phyloP scores from a whole-genome alignment of 208 protist species.

The Angomonas deanei region DNA sequence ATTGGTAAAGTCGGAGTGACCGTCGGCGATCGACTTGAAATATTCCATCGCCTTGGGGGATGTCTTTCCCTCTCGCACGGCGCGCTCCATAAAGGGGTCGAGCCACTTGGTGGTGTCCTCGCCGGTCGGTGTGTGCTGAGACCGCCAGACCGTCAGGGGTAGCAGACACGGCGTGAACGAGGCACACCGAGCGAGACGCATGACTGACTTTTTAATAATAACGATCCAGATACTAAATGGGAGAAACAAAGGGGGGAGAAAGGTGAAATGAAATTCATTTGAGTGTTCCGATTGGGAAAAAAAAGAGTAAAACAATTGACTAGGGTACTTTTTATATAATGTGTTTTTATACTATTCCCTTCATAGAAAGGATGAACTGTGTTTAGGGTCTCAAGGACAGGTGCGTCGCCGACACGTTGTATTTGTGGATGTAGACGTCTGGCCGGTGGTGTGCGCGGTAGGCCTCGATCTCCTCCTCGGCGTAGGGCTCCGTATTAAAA shows the following conservation, averaged over 20 bases:
- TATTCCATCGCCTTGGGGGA: constrained; percentile 46
- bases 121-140: constrained; percentile 1
- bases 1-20: constrained; percentile 47
- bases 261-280: neutral
- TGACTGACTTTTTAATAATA: too few species aligned
- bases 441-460: constrained; percentile 73
- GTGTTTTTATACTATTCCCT: neutral
- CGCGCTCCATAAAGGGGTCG: constrained; percentile 19
- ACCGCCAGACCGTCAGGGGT: too few species aligned
- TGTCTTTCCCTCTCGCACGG: constrained; percentile 39
- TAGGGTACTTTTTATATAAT: neutral
- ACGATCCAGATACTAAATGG: neutral
- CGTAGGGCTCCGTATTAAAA: constrained; percentile 78
- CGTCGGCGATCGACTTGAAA: constrained; percentile 59
- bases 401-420: constrained; percentile 85
- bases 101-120: constrained; percentile 46
- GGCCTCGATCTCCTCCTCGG: constrained; percentile 85
- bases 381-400: constrained; percentile 69
- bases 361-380: too few species aligned
- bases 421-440: constrained; percentile 88
- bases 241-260: neutral
- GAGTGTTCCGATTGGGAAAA: too few species aligned
- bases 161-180: too few species aligned
- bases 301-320: neutral
- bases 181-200: neutral